Conservation (phyloP, 2,329 filamentous ascomycete species). For the Cladosporium sp. region DNA sequence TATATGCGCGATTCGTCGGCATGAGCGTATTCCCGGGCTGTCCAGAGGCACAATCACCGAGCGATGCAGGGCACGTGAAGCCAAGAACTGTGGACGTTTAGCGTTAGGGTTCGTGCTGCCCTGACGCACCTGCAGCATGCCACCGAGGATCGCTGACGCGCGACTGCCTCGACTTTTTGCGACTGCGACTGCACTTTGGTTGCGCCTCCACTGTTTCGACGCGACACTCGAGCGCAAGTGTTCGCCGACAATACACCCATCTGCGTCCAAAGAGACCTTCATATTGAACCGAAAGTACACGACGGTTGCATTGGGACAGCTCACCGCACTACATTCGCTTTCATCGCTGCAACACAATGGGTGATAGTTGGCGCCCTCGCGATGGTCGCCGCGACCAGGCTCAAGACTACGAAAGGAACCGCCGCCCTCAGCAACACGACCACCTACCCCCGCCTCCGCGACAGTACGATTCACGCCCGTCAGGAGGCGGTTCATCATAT, state of each 20-base stretch:
- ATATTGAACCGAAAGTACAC: not conserved
- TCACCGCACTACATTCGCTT: not conserved
- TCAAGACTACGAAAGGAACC: slow-evolving; percentile 1
- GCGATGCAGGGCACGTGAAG: not conserved
- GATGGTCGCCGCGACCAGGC: slow-evolving; percentile 3
- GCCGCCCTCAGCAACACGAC: slow-evolving; percentile 6
- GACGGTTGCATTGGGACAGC: not conserved
- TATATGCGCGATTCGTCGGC: not conserved
- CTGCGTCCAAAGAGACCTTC: not conserved
- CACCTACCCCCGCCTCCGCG: not conserved
- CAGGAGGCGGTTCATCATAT: not conserved
- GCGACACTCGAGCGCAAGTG: not conserved
- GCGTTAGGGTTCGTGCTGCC: not conserved
- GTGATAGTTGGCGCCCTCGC: slow-evolving; percentile 4
- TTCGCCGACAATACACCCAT: too few relatives aligned
- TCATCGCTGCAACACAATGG: slow-evolving; percentile 3
- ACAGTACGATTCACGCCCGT: slow-evolving; percentile 4
- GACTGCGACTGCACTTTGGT: not conserved
- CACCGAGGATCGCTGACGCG: not conserved
- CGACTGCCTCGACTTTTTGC: slow-evolving; percentile 7
- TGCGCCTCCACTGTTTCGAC: not conserved
- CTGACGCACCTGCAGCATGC: not conserved
- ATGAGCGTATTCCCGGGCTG: not conserved
- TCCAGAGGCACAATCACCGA: not conserved
- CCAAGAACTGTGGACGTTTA: not conserved